Evolutionary conservation across 163 green algal genomes (phyloP), one percentile per base, ranked within the genome.

Genomic region (Chlamydomonas reinhardtii): DNA sequence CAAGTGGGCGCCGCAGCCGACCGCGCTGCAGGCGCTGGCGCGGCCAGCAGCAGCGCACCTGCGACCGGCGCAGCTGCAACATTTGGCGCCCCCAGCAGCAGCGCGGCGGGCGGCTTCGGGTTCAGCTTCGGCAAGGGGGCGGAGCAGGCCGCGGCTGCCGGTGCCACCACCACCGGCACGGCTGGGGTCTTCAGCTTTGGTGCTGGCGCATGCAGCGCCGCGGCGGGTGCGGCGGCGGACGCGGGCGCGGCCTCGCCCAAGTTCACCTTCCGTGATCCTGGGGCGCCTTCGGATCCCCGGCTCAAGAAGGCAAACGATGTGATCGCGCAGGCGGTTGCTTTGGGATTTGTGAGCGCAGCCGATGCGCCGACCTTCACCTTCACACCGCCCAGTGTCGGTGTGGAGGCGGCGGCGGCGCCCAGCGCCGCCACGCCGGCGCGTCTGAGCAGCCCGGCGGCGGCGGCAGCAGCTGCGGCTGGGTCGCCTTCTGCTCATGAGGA

Each of bases 231-330:
- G 19, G 68, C 32, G 4, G 66, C 66, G 11, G 66, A 22, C 25
- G 11, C 39, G 9, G 56, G 66, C 29, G 54, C 31, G 5, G 62
- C 70, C 20, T 56, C 35, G 25, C 70, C 70, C 25, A 66, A 59
- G 34, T 79, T 35, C 71, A n/a, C 19, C 4, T 86, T 86, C 22
- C 32, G 35, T 2, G 59, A 48, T 4, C 80, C 80, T 22, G 4
- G 29, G 0, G 70, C 54, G 4, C 59, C 71, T 9, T 54, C 70
- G 56, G 80, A 86, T 35, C 80, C 71, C 17, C 56, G 48, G 19
- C 56, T 86, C 35, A 37, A 15, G 15, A 37, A 71, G 34, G 79
- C 69, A 0, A 76, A 84, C 34, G 77, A 76, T 14, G 70, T 43
- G 27, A 25, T 37, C 27, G 78, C 31, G 32, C 56, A 56, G 66